phyloP scores from a whole-genome alignment of 129 eudicot genomes.

The Flaveria trinervia region DNA sequence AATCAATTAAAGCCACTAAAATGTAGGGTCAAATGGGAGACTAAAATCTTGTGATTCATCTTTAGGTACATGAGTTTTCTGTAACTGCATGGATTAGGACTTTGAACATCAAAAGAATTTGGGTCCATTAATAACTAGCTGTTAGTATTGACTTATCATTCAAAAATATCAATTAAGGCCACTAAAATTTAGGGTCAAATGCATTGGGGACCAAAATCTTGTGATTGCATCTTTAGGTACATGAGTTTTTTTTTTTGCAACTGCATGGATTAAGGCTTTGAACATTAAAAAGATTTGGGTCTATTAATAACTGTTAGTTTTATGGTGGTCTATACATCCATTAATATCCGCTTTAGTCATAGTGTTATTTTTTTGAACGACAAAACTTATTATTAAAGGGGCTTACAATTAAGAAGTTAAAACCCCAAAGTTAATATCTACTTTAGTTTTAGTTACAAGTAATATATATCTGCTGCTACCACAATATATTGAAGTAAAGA shows the following conservation, averaged over 20 bases:
- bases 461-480: slow-evolving; percentile 28
- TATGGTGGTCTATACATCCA: slow-evolving; percentile 24
- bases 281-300: slow-evolving; percentile 4
- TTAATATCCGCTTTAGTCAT: not conserved
- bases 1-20: no score
- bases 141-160: not conserved
- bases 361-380: no score
- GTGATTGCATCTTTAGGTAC: not conserved
- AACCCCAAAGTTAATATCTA: not conserved
- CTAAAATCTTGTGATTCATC: not conserved
- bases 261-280: not conserved
- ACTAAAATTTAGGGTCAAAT: no score
- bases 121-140: slow-evolving; percentile 15
- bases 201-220: not conserved
- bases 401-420: no score
- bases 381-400: no score
- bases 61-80: slow-evolving; percentile 4
- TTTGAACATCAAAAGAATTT: slow-evolving; percentile 1
- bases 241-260: slow-evolving; percentile 8
- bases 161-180: no score
- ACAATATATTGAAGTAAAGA: slow-evolving; percentile 29
- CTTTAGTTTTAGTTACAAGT: slow-evolving; percentile 29
- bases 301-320: slow-evolving; percentile 21
- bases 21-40: no score
- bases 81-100: slow-evolving; percentile 6